Conservation (phyloP, 2,329 filamentous ascomycete species). For the Lasiodiplodia sp. region DNA sequence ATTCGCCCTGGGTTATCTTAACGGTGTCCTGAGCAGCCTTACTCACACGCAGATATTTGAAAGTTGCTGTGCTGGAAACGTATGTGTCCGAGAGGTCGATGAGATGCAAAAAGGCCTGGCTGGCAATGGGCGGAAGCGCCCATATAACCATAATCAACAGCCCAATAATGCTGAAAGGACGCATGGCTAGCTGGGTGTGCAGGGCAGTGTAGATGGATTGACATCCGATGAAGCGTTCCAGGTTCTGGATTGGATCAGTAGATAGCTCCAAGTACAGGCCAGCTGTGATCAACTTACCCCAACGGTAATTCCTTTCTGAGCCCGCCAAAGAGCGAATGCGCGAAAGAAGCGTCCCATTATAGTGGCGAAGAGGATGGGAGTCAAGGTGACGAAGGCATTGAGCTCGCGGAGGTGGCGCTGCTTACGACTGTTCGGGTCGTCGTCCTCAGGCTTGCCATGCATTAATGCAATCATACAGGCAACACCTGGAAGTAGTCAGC, state of each 20-base stretch:
- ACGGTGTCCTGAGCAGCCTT: not conserved
- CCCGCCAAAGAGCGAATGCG: not conserved
- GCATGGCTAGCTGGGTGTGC: not conserved
- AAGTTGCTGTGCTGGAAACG: not conserved
- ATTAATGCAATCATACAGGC: not conserved
- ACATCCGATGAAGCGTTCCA: slow-evolving; percentile 1
- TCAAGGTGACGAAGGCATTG: not conserved
- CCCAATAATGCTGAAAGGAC: not conserved
- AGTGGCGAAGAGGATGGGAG: not conserved
- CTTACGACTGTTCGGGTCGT: not conserved
- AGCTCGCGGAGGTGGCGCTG: not conserved
- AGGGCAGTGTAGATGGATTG: slow-evolving; percentile 7
- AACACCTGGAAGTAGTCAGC: not conserved
- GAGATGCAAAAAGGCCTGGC: not conserved
- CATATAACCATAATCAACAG: not conserved
- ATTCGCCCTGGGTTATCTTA: too few relatives aligned
- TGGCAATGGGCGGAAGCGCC: not conserved
- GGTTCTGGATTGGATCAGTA: not conserved
- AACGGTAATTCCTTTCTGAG: not conserved
- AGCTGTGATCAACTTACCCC: not conserved
- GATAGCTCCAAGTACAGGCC: too few relatives aligned
- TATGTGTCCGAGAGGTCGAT: not conserved
- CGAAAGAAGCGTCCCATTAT: not conserved
- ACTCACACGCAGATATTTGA: not conserved
- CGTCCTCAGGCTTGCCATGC: not conserved